Base-by-base conservation (phyloP, 768 basidiomycete genomes). In the Suillus discolor region DNA sequence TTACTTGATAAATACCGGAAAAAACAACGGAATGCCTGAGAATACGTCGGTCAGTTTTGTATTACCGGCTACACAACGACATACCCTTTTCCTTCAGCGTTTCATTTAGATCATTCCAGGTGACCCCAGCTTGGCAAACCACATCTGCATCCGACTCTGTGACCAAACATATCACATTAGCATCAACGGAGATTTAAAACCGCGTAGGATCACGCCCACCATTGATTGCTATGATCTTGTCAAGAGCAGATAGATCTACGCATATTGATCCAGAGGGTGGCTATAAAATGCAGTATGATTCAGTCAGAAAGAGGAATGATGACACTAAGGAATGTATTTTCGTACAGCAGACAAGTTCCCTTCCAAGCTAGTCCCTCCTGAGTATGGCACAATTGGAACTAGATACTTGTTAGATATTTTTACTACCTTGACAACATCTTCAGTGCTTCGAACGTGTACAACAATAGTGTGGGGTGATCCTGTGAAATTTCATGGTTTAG, bases 291-390 rank as follows among this genome's bases (percentile, higher is more conserved):
- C 42, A 7, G 20, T 6, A 47, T 20, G 61, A 31, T 36, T 15
- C 13, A 68, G 44, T 44, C 25, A 39, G 47, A 45, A 31, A 38
- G 41, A 28, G 20, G 15, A 41, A 42, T 34, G 12, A 39, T n/a
- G 47, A 16, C 13, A n/a, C 34, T 57, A 12, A 31, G 57, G 11
- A 38, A 23, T 18, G 4, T 51, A 41, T 57, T 63, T 47, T 60
- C 81, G 42, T 67, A 91, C 90, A 53, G 89, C 90, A 53, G 87
- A 85, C 67, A 89, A 89, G 75, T 94, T 92, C 0, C 93, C 93
- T 72, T 96, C 94, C 20, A 96, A 82, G 69, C 88, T 89, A 2
- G 93, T 96, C 25, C 90, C 93, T 5, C 92, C 94, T 57, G 89
- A 88, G 72, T 89, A 94, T 2, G 93, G 86, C 4, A 87, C 86